Evolutionary conservation across 2,329 filamentous ascomycete genomes (phyloP).

Genomic region (Sclerotinia borealis): DNA sequence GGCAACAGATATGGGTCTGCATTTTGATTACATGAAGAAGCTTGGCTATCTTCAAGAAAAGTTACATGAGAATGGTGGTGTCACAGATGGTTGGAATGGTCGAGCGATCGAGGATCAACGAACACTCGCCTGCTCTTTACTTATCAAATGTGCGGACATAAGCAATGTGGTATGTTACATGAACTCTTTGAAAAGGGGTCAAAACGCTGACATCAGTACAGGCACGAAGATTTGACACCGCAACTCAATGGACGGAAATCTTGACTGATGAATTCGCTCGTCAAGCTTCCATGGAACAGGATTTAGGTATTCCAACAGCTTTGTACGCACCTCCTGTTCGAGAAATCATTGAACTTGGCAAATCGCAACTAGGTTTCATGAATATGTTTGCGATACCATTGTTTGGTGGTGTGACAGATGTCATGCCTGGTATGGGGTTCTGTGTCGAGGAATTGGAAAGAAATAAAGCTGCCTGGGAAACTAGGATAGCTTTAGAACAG

Average conservation of each 20-base stretch:
- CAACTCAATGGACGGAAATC: slow-evolving; percentile 83
- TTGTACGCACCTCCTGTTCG: slow-evolving; percentile 80
- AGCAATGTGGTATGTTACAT: slow-evolving; percentile 79
- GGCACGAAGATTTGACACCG: slow-evolving; percentile 78
- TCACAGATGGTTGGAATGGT: slow-evolving; percentile 66
- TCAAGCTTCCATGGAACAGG: slow-evolving; percentile 85
- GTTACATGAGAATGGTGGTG: slow-evolving; percentile 56
- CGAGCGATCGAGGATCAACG: slow-evolving; percentile 71
- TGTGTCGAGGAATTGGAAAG: slow-evolving; percentile 72
- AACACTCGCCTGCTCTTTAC: slow-evolving; percentile 75
- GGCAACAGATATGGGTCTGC: slow-evolving; percentile 93
- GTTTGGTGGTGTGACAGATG: slow-evolving; percentile 79
- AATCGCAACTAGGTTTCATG: slow-evolving; percentile 93
- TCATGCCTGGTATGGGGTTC: slow-evolving; percentile 80
- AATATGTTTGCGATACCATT: slow-evolving; percentile 89
- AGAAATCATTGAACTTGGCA: slow-evolving; percentile 74
- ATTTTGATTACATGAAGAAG: slow-evolving; percentile 94
- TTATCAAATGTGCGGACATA: slow-evolving; percentile 98
- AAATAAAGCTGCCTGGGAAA: slow-evolving; percentile 72
- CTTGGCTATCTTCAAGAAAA: slow-evolving; percentile 76
- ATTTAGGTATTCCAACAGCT: slow-evolving; percentile 81
- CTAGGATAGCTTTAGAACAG: slow-evolving; percentile 59
- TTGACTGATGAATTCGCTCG: slow-evolving; percentile 94
- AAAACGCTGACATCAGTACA: slow-evolving; percentile 36
- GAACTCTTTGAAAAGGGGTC: not conserved